Conservation (phyloP, 768 basidiomycete species). For the Lactifluus rugatus region DNA sequence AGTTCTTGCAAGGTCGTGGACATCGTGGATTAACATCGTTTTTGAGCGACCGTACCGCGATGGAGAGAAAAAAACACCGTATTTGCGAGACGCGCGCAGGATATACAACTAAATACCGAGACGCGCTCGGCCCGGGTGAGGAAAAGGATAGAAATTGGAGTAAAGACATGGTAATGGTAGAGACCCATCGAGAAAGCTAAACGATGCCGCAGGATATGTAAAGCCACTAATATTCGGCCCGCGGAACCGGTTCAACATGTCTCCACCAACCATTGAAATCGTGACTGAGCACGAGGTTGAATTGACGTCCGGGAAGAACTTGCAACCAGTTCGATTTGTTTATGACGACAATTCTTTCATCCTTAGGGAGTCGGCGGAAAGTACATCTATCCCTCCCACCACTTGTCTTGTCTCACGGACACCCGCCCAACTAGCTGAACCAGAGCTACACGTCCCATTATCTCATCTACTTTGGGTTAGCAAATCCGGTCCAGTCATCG, state of each 20-base stretch:
- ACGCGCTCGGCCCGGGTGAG: too few species aligned
- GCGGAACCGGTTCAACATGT: neutral
- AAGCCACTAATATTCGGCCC: neutral
- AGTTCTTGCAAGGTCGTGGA: slow-evolving; percentile 57
- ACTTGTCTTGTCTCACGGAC: neutral
- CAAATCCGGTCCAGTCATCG: slow-evolving; percentile 30
- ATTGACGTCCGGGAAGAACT: neutral
- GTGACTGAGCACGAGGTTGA: neutral
- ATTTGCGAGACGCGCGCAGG: too few species aligned
- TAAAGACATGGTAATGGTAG: too few species aligned
- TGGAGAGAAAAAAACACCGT: neutral
- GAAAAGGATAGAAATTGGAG: too few species aligned
- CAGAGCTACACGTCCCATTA: slow-evolving; percentile 28
- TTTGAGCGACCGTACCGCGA: too few species aligned
- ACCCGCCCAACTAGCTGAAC: neutral
- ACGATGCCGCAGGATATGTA: too few species aligned
- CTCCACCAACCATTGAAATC: neutral
- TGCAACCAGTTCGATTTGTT: neutral
- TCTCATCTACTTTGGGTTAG: slow-evolving; percentile 49
- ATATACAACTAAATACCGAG: too few species aligned
- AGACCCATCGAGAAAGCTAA: too few species aligned
- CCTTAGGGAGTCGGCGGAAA: slow-evolving; percentile 21
- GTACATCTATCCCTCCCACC: slow-evolving; percentile 6
- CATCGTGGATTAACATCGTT: slow-evolving; percentile 23
- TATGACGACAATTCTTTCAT: neutral